Evolutionary conservation across 345 rosid genomes (phyloP), one percentile per base, ranked within the genome.

Genomic region (Populus alba): DNA sequence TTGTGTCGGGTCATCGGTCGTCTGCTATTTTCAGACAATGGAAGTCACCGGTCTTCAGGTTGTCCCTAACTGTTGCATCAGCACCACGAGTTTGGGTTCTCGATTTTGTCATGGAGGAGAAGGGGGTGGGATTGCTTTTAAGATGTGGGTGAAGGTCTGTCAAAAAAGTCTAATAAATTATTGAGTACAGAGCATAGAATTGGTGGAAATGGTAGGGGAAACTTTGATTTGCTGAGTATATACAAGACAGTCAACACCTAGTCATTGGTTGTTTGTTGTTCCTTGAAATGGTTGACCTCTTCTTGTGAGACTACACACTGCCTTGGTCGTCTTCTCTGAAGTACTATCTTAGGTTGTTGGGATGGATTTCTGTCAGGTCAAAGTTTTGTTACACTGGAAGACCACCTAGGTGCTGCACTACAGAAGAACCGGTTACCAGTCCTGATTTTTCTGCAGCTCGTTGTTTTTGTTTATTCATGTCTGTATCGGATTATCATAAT

Each of bases 51-150:
- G 73, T 75, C 88, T 81, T 83, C 84, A 53, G 75, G 84, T 71
- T 77, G 82, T 87, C 81, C 72, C 85, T 85, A 80, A 79, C 87
- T 81, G 68, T 78, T 83, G 87, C 82, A 86, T 88, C 88, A 89
- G 86, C 88, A 85, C 82, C 81, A 84, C 85, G 82, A 83, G 87
- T 84, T 86, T 71, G 49, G 82, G 85, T 77, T 53, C 70, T 77
- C 62, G 47, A 71, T 63, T 55, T 62, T 41, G 75, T 81, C 63
- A 11, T 59, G 76, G 68, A 73, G 82, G 79, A 59, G 63, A 68
- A 49, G 74, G 71, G 72, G 72, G 68, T 71, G 47, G 75, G 55
- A 68, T 78, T 65, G n/a, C 66, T 8, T 73, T n/a, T 33, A 49
- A 59, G 84, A 78, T 43, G 27, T 53, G 69, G 73, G 72, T 67